Evolutionary conservation across 192 early-diverging fungal genomes (phyloP).

Genomic region (Mortierella claussenii): DNA sequence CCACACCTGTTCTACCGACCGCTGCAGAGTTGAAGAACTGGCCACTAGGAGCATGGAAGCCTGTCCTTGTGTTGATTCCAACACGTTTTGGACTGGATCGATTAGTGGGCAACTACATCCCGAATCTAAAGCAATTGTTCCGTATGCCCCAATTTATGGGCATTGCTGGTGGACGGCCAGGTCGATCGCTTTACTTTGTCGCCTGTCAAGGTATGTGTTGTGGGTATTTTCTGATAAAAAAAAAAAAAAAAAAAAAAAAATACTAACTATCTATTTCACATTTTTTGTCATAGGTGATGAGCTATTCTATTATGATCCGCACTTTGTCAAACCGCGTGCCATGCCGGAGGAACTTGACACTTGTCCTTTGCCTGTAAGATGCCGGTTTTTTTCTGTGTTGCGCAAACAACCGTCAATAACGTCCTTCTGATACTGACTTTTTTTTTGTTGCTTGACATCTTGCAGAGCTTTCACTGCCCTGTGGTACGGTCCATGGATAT

Average conservation of each 20-base stretch:
- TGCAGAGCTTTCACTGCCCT: slow-evolving; percentile 47
- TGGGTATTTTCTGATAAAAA: slow-evolving; percentile 3
- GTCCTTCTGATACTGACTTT: too few relatives aligned
- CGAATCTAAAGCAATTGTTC: slow-evolving; percentile 44
- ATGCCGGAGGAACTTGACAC: slow-evolving; percentile 10
- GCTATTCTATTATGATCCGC: slow-evolving; percentile 51
- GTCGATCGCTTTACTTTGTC: slow-evolving; percentile 55
- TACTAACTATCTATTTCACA: neutral
- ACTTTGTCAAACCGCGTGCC: slow-evolving; percentile 48
- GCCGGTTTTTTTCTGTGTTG: neutral
- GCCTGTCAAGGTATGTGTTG: slow-evolving; percentile 41
- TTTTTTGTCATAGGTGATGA: slow-evolving; percentile 39
- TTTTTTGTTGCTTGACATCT: neutral
- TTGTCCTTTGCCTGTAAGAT: slow-evolving; percentile 26
- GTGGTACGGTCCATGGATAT: slow-evolving; percentile 51
- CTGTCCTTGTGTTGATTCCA: slow-evolving; percentile 44
- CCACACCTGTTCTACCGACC: too few relatives aligned
- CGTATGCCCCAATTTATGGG: slow-evolving; percentile 54
- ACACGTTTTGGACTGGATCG: slow-evolving; percentile 31
- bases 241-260: too few relatives aligned
- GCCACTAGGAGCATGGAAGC: slow-evolving; percentile 30
- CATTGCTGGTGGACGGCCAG: slow-evolving; percentile 54
- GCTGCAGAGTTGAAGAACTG: neutral
- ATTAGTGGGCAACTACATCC: slow-evolving; percentile 12
- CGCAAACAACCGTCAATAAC: too few relatives aligned